Evolutionary conservation across 2,329 filamentous ascomycete species (phyloP), one percentile per base, ranked within the genome.

Genomic region (Cladosporium velox): DNA sequence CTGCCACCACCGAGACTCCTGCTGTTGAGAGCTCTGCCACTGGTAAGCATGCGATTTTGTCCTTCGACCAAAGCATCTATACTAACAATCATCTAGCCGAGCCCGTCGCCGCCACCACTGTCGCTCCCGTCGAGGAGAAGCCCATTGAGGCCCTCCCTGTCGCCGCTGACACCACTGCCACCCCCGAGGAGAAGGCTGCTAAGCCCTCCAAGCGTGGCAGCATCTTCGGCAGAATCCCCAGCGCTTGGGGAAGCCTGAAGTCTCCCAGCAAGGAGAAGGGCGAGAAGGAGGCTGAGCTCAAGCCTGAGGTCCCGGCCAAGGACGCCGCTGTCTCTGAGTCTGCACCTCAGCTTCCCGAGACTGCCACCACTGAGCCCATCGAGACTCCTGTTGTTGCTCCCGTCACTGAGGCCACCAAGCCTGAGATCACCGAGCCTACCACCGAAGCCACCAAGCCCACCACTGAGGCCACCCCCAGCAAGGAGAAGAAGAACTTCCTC

Each of bases 151-250:
- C 64, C n/a, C 64, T 65, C 14, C 64, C 64, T 21, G 55, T 52
- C n/a, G 58, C 64, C 18, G 44, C 38, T 35, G 55, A 24, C 24
- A 28, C 64, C 57, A 38, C 73, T 64, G 66, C 67, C 47, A 72
- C 75, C 59, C 75, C 74, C 80, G 86, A 87, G 69, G 77, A 84
- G 72, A 93, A 92, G 88, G 78, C 79, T 58, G 85, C 87, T 80
- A 93, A 92, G 88, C 79, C 79, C 58, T 85, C 87, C 80, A 96
- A 96, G 91, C 91, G 92, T 79, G 88, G 88, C 80, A 95, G 91
- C 71, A 89, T 93, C 75, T 96, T 96, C 80, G 88, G 87, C 73
- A 89, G 88, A 75, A 69, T 77, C 64, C 68, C 67, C 47, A 72
- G 72, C 63, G 88, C 91, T 77, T 86, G 85, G 80, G 90, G 92